Evolutionary conservation across 129 eudicot species (phyloP).

Genomic region (Chrysanthemum lavandulifolium): DNA sequence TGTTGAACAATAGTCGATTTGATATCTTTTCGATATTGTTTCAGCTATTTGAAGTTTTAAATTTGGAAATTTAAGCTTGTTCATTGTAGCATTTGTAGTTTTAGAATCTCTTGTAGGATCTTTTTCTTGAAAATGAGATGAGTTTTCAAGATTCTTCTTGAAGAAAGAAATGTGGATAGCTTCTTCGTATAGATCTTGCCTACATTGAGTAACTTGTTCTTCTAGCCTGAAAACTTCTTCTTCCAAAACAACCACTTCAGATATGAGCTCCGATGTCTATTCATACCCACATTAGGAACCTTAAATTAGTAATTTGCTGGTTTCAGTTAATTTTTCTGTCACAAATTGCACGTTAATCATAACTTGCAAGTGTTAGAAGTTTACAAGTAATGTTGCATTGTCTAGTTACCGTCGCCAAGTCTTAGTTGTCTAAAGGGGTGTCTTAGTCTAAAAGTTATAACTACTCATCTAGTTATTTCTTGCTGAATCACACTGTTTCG

Average conservation of each 20-base stretch:
- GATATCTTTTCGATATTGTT: slow-evolving; percentile 45
- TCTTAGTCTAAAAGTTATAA: too few species aligned
- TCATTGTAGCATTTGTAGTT: slow-evolving; percentile 29
- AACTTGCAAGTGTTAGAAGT: not conserved
- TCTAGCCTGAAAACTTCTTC: slow-evolving; percentile 87
- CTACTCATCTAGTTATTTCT: too few species aligned
- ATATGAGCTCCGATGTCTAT: slow-evolving; percentile 80
- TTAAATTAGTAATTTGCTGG: not conserved
- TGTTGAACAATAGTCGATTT: slow-evolving; percentile 32
- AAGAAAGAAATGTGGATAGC: slow-evolving; percentile 59
- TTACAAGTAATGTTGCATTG: not conserved
- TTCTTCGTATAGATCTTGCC: slow-evolving; percentile 74
- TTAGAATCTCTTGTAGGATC: slow-evolving; percentile 30
- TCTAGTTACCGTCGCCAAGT: not conserved
- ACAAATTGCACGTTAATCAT: not conserved
- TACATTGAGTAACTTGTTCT: slow-evolving; percentile 71
- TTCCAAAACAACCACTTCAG: slow-evolving; percentile 93
- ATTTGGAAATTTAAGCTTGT: slow-evolving; percentile 34
- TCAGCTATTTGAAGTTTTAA: slow-evolving; percentile 30
- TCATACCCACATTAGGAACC: not conserved
- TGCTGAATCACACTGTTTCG: too few species aligned
- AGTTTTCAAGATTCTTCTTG: slow-evolving; percentile 52
- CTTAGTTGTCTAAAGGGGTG: not conserved
- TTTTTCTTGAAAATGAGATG: slow-evolving; percentile 36
- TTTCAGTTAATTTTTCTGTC: not conserved